Conservation (phyloP, 2,329 filamentous ascomycete genomes). For the Colletotrichum echinochloae region DNA sequence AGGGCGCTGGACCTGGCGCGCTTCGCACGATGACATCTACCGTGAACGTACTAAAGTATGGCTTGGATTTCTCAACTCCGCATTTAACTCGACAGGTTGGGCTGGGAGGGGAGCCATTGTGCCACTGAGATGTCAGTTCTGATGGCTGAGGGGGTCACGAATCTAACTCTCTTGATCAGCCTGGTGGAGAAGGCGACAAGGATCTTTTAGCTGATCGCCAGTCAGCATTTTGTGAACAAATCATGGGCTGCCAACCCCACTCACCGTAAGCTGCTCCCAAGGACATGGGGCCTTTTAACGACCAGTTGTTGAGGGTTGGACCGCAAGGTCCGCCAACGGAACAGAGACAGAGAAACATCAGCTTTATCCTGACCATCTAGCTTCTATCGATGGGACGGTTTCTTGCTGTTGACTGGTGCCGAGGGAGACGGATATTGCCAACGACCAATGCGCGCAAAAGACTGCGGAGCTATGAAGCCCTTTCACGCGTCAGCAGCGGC, state of each 20-base stretch:
- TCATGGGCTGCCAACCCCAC: conserved; percentile 15
- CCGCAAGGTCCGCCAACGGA: background rate
- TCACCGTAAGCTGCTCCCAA: conserved; percentile 6
- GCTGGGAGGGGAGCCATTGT: background rate
- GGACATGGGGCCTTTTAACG: conserved; percentile 10
- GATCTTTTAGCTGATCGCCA: conserved; percentile 27
- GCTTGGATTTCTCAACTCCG: background rate
- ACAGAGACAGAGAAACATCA: background rate
- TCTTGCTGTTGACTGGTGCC: background rate
- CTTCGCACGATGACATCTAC: no score
- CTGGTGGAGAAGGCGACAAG: conserved; percentile 6
- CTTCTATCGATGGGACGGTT: no score
- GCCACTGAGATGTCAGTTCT: background rate
- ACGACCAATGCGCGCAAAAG: background rate
- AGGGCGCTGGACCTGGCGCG: background rate
- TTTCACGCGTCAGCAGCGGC: background rate
- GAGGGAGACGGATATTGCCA: background rate
- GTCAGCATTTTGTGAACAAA: conserved; percentile 13
- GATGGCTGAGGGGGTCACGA: background rate
- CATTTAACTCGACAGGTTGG: background rate
- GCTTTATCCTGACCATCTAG: background rate
- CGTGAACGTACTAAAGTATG: background rate
- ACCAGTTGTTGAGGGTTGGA: background rate
- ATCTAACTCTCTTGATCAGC: background rate
- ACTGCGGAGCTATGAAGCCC: background rate